Percentiles rank a stretch among this genome's conserved stretches.
Conservation (phyloP, 2,329 filamentous ascomycete genomes). For the Furcasterigmium sp. region DNA sequence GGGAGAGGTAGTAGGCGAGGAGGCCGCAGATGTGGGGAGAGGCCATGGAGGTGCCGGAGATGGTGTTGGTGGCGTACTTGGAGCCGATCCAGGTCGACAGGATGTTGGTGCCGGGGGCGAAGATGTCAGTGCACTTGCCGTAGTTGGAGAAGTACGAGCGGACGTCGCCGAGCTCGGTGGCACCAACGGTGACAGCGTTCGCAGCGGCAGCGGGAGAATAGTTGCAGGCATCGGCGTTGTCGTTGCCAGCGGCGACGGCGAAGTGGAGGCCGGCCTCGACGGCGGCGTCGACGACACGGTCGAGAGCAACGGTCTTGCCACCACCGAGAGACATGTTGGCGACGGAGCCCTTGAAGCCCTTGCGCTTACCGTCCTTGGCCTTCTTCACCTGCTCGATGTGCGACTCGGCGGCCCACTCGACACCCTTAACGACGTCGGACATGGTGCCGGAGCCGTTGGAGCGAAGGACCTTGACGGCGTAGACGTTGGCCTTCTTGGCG, state of each 20-base stretch:
- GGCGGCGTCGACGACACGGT: conserved; percentile 89
- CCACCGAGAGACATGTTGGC: conserved; percentile 99
- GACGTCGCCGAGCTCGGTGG: conserved; percentile 87
- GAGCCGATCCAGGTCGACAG: conserved; percentile 97
- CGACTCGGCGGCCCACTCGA: conserved; percentile 83
- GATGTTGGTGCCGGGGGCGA: conserved; percentile 94
- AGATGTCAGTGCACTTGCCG: conserved; percentile 99
- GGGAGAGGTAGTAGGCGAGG: conserved; percentile 94
- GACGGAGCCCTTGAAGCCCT: conserved; percentile 98
- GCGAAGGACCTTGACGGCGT: conserved; percentile 95
- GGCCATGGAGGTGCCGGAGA: conserved; percentile 98
- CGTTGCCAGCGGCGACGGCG: conserved; percentile 95
- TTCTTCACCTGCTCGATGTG: conserved; percentile 71
- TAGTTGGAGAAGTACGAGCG: conserved; percentile 99
- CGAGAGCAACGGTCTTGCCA: conserved; percentile 90
- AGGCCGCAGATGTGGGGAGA: conserved; percentile 96
- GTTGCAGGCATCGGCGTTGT: conserved; percentile 98
- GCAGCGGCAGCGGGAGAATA: conserved; percentile 93
- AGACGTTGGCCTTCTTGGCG: conserved; percentile 95
- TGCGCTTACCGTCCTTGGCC: conserved; percentile 81
- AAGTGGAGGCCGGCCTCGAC: conserved; percentile 93
- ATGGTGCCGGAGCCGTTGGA: conserved; percentile 98
- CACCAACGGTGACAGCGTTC: conserved; percentile 92
- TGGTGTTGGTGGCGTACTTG: conserved; percentile 95
- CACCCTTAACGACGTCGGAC: conserved; percentile 97